phyloP scores from a whole-genome alignment of 441 rosid species.

The Euphorbia schlechtendalii region DNA sequence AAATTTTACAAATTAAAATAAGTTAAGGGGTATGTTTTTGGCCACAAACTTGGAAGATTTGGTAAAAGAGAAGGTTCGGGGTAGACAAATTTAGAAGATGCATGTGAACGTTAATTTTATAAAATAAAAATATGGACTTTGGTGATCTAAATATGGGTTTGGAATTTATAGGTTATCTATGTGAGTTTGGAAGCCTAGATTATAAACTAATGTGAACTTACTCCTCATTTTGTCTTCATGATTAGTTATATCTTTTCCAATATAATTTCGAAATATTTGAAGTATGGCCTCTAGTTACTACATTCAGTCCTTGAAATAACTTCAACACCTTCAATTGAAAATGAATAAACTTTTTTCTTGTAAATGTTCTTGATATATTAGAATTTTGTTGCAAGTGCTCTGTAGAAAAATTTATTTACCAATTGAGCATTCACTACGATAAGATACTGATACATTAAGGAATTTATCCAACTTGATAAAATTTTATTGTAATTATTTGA shows the following conservation, averaged over 20 bases:
- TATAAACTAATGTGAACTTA: background rate
- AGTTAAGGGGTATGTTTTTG: too few relatives aligned
- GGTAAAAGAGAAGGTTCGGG: background rate
- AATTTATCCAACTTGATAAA: too few relatives aligned
- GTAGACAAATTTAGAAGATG: background rate
- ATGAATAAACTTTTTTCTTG: too few relatives aligned
- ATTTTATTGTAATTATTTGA: too few relatives aligned
- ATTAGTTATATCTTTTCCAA: background rate
- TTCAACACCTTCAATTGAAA: too few relatives aligned
- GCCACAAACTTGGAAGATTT: conserved; percentile 13
- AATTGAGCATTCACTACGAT: too few relatives aligned
- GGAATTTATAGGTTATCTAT: background rate
- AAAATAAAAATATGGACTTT: background rate
- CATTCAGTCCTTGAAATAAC: too few relatives aligned
- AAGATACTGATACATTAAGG: too few relatives aligned
- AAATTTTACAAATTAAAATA: background rate
- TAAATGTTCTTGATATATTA: too few relatives aligned
- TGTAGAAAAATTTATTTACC: too few relatives aligned
- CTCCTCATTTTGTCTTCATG: background rate
- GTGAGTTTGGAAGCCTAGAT: conserved; percentile 8
- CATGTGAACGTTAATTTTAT: background rate
- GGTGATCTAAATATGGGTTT: background rate
- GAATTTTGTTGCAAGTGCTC: too few relatives aligned
- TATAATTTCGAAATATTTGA: background rate
- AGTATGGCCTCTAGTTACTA: background rate